Conservation (phyloP, 257 asterid genomes). For the Solanum piurae region DNA sequence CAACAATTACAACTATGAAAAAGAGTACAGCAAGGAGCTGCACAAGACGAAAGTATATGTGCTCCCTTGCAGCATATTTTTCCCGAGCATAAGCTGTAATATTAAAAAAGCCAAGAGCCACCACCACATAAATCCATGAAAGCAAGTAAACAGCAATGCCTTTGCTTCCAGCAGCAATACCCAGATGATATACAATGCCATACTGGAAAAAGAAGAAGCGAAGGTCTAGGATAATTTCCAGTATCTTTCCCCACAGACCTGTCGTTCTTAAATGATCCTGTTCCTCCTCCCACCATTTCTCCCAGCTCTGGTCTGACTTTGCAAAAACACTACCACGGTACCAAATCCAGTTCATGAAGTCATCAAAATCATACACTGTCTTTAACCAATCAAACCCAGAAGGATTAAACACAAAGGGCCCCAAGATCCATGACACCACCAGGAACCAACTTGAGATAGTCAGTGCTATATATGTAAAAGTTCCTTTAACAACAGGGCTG, state of each 20-base stretch:
- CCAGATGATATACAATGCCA: conserved; percentile 88
- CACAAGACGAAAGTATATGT: conserved; percentile 92
- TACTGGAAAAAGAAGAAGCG: conserved; percentile 98
- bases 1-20: conserved; percentile 43
- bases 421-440: conserved; percentile 88
- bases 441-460: conserved; percentile 96
- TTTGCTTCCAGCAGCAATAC: conserved; percentile 76
- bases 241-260: conserved; percentile 77
- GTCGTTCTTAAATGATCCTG: conserved; percentile 95
- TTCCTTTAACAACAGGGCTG: conserved; percentile 79
- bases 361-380: conserved; percentile 91
- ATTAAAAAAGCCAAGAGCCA: conserved; percentile 52
- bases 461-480: conserved; percentile 79
- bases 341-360: conserved; percentile 96
- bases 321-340: conserved; percentile 85
- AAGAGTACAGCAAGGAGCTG: conserved; percentile 84
- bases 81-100: conserved; percentile 73
- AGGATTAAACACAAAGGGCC: conserved; percentile 86
- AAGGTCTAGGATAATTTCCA: conserved; percentile 74
- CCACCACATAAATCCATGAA: conserved; percentile 78
- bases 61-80: conserved; percentile 85
- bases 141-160: conserved; percentile 81
- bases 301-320: conserved; percentile 96
- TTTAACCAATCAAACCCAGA: conserved; percentile 96
- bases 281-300: conserved; percentile 98